Percentiles rank a stretch among this genome's conserved stretches.
Conservation (phyloP, 805 yeast species). For the Candida coleopterorum region DNA sequence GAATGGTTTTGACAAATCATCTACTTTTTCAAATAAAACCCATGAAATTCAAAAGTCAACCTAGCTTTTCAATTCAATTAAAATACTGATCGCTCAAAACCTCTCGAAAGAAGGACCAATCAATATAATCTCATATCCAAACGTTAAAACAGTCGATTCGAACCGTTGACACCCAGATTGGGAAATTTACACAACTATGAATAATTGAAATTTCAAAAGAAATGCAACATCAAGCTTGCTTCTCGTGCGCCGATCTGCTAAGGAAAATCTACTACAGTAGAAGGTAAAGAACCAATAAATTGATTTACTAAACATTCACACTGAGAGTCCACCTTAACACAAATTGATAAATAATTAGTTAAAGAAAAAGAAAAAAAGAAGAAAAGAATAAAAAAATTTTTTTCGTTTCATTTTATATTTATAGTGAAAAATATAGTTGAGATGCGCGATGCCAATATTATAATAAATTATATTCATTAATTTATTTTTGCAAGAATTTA, state of each 20-base stretch:
- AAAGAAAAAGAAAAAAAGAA: constrained; percentile 12
- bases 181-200: constrained; percentile 2
- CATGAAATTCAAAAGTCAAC: constrained; percentile 13
- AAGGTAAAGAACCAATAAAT: constrained; percentile 21
- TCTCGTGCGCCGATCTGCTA: constrained; percentile 73
- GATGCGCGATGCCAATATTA: constrained; percentile 14
- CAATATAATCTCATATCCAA: constrained; percentile 5
- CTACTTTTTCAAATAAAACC: constrained; percentile 5
- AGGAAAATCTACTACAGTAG: constrained; percentile 32
- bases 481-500: background rate
- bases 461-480: too few relatives aligned
- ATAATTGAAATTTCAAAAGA: constrained; percentile 6
- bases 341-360: constrained; percentile 38
- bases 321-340: constrained; percentile 49
- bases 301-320: constrained; percentile 21
- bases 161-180: constrained; percentile 9
- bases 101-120: constrained; percentile 43
- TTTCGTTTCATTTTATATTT: constrained; percentile 2
- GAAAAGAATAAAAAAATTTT: constrained; percentile 6
- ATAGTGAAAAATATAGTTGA: constrained; percentile 5
- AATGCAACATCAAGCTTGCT: constrained; percentile 42
- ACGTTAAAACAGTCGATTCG: constrained; percentile 19
- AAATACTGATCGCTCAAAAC: constrained; percentile 41
- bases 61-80: constrained; percentile 14
- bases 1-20: constrained; percentile 13